Evolutionary conservation across 352 stramenopile species (phyloP).

Genomic region (Blastocystis sp.): DNA sequence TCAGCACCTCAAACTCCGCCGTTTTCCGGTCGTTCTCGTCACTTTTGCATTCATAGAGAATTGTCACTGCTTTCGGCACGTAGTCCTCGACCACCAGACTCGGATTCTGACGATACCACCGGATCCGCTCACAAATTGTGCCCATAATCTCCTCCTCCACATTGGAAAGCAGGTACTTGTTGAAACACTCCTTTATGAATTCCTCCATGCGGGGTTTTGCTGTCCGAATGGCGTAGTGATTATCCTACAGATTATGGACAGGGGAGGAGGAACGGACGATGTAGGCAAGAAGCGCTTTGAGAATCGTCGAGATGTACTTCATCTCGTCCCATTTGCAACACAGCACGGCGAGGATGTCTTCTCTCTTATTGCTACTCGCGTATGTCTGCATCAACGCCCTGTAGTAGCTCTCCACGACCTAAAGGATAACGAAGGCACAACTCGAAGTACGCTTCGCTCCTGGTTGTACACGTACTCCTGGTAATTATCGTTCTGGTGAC

Average conservation of each 20-base stretch:
- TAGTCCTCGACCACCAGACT: neutral
- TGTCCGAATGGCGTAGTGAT: slow-evolving; percentile 31
- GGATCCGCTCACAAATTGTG: neutral
- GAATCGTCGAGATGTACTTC: slow-evolving; percentile 3
- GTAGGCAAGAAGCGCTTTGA: slow-evolving; percentile 5
- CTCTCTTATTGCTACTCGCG: neutral
- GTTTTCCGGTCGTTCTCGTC: neutral
- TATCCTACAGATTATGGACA: slow-evolving; percentile 4
- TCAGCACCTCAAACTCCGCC: slow-evolving; percentile 3
- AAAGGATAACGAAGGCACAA: neutral
- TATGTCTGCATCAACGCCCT: neutral
- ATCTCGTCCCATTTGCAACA: slow-evolving; percentile 65
- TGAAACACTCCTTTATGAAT: slow-evolving; percentile 2
- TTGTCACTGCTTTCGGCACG: neutral
- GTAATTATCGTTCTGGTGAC: slow-evolving; percentile 1
- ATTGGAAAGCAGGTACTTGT: neutral
- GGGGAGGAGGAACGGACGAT: neutral
- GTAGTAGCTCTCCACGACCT: slow-evolving; percentile 9
- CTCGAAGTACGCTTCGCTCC: neutral
- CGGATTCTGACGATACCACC: neutral
- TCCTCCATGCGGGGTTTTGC: neutral
- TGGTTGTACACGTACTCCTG: slow-evolving; percentile 42
- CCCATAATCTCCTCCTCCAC: neutral
- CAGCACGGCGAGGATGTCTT: neutral
- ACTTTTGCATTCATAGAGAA: slow-evolving; percentile 18